Percentiles rank a stretch among this genome's conserved stretches.
Conservation (phyloP, 2,329 filamentous ascomycete genomes). For the Penicillium sp. region DNA sequence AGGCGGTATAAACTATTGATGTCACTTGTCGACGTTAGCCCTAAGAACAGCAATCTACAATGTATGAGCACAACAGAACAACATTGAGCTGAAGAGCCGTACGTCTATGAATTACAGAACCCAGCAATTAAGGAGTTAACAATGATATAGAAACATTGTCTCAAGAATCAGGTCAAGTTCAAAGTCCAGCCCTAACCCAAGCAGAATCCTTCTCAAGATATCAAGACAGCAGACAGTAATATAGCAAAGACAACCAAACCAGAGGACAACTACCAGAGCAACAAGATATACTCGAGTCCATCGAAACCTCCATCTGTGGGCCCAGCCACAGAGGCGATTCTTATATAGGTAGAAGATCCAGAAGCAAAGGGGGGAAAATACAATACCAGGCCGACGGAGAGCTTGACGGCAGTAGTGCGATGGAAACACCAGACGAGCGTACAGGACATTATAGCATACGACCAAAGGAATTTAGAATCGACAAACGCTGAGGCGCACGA, state of each 20-base stretch:
- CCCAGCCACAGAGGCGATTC: not conserved
- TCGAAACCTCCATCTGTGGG: not conserved
- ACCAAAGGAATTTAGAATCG: slow-evolving; percentile 14
- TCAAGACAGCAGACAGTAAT: not conserved
- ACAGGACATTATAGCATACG: slow-evolving; percentile 9
- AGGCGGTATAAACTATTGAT: too few relatives aligned
- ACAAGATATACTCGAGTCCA: not conserved
- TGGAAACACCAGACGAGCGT: slow-evolving; percentile 16
- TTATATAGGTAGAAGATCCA: slow-evolving; percentile 1
- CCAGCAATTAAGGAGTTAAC: not conserved
- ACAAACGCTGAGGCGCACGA: slow-evolving; percentile 20
- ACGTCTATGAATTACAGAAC: not conserved
- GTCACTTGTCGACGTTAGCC: too few relatives aligned
- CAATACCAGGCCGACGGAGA: not conserved
- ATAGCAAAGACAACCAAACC: not conserved
- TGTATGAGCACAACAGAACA: too few relatives aligned
- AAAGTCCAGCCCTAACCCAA: not conserved
- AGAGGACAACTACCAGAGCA: not conserved
- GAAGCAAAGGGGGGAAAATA: not conserved
- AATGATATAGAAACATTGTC: not conserved
- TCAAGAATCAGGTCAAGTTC: not conserved
- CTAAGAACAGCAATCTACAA: too few relatives aligned
- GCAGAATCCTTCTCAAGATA: not conserved
- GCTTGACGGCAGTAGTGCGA: slow-evolving; percentile 1
- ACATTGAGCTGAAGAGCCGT: not conserved